Conservation (phyloP, 2,329 filamentous ascomycete species). For the Alternaria rosae region DNA sequence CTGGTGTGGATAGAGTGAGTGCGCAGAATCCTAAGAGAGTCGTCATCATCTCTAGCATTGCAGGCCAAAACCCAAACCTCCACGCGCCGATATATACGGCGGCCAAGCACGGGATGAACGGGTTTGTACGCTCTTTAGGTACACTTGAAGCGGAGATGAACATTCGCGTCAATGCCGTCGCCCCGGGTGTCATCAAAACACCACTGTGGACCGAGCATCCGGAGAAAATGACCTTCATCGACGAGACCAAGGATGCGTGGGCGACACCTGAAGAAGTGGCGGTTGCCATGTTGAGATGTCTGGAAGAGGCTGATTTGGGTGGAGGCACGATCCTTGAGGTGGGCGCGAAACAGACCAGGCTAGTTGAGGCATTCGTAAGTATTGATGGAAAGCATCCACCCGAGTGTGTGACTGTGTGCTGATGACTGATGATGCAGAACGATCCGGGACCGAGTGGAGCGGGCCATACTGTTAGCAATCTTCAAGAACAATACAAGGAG, state of each 20-base stretch:
- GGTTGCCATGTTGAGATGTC: constrained; percentile 63
- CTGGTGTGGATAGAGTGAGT: constrained; percentile 40
- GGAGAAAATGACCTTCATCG: constrained; percentile 64
- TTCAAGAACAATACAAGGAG: constrained; percentile 54
- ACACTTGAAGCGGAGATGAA: constrained; percentile 58
- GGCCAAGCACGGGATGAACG: constrained; percentile 55
- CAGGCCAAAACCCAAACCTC: constrained; percentile 48
- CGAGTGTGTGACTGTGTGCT: not conserved
- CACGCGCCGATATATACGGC: constrained; percentile 55
- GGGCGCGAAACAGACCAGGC: constrained; percentile 58
- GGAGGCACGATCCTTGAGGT: constrained; percentile 64
- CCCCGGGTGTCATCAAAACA: constrained; percentile 67
- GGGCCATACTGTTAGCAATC: constrained; percentile 58
- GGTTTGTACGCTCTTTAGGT: constrained; percentile 59
- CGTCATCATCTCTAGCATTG: constrained; percentile 55
- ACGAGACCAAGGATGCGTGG: constrained; percentile 61
- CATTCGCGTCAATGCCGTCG: constrained; percentile 67
- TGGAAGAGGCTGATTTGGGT: constrained; percentile 59
- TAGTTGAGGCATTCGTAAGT: constrained; percentile 54
- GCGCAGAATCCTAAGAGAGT: constrained; percentile 55
- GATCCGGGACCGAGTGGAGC: constrained; percentile 61
- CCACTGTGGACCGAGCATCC: constrained; percentile 69
- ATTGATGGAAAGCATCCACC: not conserved
- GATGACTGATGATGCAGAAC: constrained; percentile 36
- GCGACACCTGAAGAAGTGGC: constrained; percentile 68